These are phyloP conservation scores for Sporothrix inflata DNA, from an alignment of 2,329 filamentous ascomycete species.

Conservation along the genomic window DNA sequence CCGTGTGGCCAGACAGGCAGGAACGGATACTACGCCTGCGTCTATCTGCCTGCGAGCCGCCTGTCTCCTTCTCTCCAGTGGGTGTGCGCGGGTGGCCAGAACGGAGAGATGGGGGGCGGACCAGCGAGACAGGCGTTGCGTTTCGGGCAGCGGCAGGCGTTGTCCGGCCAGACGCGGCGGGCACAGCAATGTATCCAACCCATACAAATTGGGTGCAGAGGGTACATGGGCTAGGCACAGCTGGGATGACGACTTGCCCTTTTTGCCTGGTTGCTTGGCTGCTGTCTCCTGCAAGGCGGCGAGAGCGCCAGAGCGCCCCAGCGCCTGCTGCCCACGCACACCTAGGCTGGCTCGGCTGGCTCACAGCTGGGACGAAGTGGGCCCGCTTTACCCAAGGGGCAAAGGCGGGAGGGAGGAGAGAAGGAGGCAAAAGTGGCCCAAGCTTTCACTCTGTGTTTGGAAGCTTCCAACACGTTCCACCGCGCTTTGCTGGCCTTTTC, in stretches of 20 bases:
- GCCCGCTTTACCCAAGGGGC: background rate
- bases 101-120: conserved; percentile 15
- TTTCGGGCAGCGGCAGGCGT: conserved; percentile 28
- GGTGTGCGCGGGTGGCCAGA: background rate
- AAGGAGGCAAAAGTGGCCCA: conserved; percentile 1
- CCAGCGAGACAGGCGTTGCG: conserved; percentile 18
- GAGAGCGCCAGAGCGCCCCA: background rate
- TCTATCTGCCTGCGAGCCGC: conserved; percentile 1
- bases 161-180: conserved; percentile 24
- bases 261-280: conserved; percentile 18
- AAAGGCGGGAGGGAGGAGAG: background rate
- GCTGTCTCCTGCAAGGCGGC: background rate
- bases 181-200: conserved; percentile 22
- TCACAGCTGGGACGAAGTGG: conserved; percentile 29
- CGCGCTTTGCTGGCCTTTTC: conserved; percentile 17
- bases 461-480: conserved; percentile 37
- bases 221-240: conserved; percentile 38
- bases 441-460: conserved; percentile 15
- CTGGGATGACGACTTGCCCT: conserved; percentile 40
- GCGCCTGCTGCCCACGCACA: background rate
- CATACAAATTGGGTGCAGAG: background rate
- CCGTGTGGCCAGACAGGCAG: conserved; percentile 24
- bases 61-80: too few relatives aligned
- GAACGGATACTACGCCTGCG: conserved; percentile 15
- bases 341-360: conserved; percentile 27